phyloP scores from a whole-genome alignment of 2,329 filamentous ascomycete genomes.

The Cladosporium phlei region DNA sequence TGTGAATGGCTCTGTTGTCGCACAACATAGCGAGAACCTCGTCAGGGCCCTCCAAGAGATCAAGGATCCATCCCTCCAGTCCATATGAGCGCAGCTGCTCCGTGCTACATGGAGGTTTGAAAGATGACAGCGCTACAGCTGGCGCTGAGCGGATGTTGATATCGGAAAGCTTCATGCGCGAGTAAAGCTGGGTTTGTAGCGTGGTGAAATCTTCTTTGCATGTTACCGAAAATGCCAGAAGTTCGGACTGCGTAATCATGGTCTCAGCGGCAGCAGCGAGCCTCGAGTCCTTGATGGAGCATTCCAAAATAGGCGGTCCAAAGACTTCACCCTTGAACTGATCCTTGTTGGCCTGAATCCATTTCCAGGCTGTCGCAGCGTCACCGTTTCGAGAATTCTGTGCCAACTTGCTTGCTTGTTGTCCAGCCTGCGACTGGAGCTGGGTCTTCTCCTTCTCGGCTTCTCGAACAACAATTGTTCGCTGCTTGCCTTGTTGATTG shows the following conservation, averaged over 20 bases:
- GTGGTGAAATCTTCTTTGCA: conserved; percentile 68
- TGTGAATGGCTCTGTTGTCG: conserved; percentile 63
- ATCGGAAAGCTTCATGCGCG: conserved; percentile 60
- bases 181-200: conserved; percentile 62
- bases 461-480: conserved; percentile 36
- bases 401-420: conserved; percentile 63
- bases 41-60: conserved; percentile 74
- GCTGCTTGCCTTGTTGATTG: conserved; percentile 33
- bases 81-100: conserved; percentile 57
- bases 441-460: conserved; percentile 49
- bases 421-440: conserved; percentile 70
- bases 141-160: conserved; percentile 64
- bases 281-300: conserved; percentile 67
- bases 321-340: conserved; percentile 72
- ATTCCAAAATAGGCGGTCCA: conserved; percentile 74
- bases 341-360: conserved; percentile 68
- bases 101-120: conserved; percentile 50
- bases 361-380: conserved; percentile 68
- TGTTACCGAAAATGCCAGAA: conserved; percentile 67
- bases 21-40: conserved; percentile 86
- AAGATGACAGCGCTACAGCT: conserved; percentile 50
- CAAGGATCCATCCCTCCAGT: conserved; percentile 74
- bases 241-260: conserved; percentile 50
- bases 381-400: conserved; percentile 52
- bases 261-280: conserved; percentile 61